Conservation (phyloP, 176 grass and related monocot genomes). For the Aegilops bicornis region DNA sequence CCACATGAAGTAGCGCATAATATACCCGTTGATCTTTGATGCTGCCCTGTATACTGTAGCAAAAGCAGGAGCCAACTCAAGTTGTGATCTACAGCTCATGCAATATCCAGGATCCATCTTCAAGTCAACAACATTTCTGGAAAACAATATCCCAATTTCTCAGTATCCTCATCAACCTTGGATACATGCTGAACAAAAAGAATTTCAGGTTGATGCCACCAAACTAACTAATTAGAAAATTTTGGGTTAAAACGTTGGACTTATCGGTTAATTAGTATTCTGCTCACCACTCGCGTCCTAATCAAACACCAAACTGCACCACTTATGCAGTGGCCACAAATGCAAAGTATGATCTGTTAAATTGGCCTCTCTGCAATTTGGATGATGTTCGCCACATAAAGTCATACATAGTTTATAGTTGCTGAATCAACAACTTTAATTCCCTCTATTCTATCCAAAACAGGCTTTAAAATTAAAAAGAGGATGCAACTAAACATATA, state of each 20-base stretch:
- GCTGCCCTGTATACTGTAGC: background rate
- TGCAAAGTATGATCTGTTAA: too few relatives aligned
- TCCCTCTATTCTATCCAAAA: background rate
- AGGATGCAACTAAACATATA: background rate
- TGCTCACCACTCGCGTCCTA: too few relatives aligned
- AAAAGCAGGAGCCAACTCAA: slow-evolving; percentile 44
- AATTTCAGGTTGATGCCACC: slow-evolving; percentile 13
- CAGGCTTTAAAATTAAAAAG: background rate
- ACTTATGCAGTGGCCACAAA: too few relatives aligned
- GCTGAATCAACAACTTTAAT: background rate
- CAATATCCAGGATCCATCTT: slow-evolving; percentile 65
- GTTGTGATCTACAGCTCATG: slow-evolving; percentile 49
- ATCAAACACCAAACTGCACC: too few relatives aligned
- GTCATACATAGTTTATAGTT: background rate
- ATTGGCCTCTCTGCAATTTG: background rate
- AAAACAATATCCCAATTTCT: slow-evolving; percentile 44
- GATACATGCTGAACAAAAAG: slow-evolving; percentile 35
- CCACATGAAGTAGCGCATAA: background rate
- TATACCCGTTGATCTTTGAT: slow-evolving; percentile 41
- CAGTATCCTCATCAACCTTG: slow-evolving; percentile 41
- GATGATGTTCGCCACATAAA: background rate
- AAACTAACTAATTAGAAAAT: background rate
- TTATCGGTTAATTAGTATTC: too few relatives aligned
- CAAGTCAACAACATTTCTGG: slow-evolving; percentile 29
- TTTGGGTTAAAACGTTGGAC: too few relatives aligned